Conservation (phyloP, 371 early-diverging fungal genomes). For the Mucor indicus region DNA sequence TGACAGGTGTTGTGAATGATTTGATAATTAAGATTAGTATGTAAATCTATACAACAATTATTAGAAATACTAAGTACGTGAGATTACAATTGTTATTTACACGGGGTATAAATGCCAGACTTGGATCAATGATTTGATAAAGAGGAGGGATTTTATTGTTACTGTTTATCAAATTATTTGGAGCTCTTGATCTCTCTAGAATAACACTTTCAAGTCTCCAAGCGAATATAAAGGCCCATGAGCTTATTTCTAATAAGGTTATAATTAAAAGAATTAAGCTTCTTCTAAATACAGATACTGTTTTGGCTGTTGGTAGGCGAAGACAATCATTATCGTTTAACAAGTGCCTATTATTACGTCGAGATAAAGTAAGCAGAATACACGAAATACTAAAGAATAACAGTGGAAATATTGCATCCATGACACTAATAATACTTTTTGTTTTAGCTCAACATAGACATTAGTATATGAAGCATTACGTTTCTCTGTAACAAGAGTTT, state of each 20-base stretch:
- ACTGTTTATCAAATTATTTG: background rate
- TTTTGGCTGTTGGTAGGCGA: constrained; percentile 38
- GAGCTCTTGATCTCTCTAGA: constrained; percentile 22
- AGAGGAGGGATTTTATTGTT: constrained; percentile 21
- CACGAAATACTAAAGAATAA: constrained; percentile 30
- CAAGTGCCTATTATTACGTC: constrained; percentile 9
- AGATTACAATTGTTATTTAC: constrained; percentile 12
- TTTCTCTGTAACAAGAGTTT: constrained; percentile 35
- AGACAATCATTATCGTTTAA: constrained; percentile 18
- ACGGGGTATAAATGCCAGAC: constrained; percentile 35
- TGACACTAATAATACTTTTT: constrained; percentile 14
- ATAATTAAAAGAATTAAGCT: constrained; percentile 31
- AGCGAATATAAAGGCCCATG: constrained; percentile 49
- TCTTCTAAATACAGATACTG: constrained; percentile 27
- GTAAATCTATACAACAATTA: constrained; percentile 36
- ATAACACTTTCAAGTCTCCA: constrained; percentile 49
- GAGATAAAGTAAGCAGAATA: constrained; percentile 15
- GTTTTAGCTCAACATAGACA: too few species aligned
- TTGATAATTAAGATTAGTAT: constrained; percentile 45
- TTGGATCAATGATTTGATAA: constrained; percentile 40
- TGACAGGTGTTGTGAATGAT: constrained; percentile 45
- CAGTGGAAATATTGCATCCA: constrained; percentile 35
- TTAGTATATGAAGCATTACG: constrained; percentile 14
- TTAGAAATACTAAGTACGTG: too few species aligned
- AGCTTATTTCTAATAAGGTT: constrained; percentile 39